Evolutionary conservation across 2,329 filamentous ascomycete genomes (phyloP).

Genomic region (Aspergillus glaucus): DNA sequence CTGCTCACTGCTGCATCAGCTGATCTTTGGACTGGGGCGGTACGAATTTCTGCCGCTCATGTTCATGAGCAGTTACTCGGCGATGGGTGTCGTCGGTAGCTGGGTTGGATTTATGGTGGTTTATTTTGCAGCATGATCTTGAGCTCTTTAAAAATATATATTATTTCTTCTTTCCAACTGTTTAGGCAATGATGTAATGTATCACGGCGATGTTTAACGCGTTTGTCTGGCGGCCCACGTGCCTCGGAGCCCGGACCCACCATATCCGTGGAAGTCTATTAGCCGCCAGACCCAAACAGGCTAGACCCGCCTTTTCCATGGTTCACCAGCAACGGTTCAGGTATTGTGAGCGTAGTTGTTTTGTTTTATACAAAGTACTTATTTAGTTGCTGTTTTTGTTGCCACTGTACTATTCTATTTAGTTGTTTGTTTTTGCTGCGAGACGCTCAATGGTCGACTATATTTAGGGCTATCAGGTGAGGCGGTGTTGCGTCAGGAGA

Average conservation of each 20-base stretch:
- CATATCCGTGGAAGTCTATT: conserved; percentile 16
- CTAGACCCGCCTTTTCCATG: conserved; percentile 6
- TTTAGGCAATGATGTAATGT: conserved; percentile 13
- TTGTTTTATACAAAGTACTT: background rate
- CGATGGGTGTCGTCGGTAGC: conserved; percentile 89
- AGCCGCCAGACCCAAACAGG: conserved; percentile 7
- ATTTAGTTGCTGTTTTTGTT: background rate
- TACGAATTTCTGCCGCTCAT: conserved; percentile 92
- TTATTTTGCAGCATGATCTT: conserved; percentile 53
- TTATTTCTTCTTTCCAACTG: background rate
- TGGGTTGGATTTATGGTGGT: conserved; percentile 94
- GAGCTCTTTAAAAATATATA: too few relatives aligned
- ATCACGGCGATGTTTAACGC: conserved; percentile 6
- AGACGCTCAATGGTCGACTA: too few relatives aligned
- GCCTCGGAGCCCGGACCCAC: conserved; percentile 10
- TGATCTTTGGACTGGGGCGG: conserved; percentile 67
- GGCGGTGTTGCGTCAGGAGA: background rate
- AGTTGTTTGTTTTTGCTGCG: background rate
- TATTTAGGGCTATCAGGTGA: background rate
- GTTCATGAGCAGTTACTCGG: conserved; percentile 93
- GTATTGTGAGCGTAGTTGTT: background rate
- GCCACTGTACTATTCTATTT: background rate
- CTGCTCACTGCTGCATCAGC: conserved; percentile 72
- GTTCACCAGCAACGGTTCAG: conserved; percentile 4
- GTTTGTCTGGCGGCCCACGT: conserved; percentile 14